These are phyloP conservation scores for Hymenoscyphus infarciens DNA, from an alignment of 2,329 filamentous ascomycete genomes.

Conservation along the genomic window DNA sequence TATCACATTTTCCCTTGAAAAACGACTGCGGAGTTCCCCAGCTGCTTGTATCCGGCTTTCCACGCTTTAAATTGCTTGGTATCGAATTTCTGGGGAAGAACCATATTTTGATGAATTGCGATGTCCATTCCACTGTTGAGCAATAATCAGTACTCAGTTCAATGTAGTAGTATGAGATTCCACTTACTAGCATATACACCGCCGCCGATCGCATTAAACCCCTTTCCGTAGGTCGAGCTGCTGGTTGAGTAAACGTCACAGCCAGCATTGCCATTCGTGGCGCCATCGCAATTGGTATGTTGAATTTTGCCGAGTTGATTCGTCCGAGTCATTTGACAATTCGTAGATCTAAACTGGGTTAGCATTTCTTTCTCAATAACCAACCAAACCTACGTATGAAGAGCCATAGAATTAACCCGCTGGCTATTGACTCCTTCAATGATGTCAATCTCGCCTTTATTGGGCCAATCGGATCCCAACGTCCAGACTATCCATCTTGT, in stretches of 20 bases:
- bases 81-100: conserved; percentile 65
- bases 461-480: conserved; percentile 56
- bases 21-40: conserved; percentile 68
- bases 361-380: neutral
- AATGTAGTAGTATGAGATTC: conserved; percentile 30
- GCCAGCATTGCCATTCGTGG: conserved; percentile 35
- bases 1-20: conserved; percentile 61
- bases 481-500: conserved; percentile 40
- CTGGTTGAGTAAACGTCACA: conserved; percentile 46
- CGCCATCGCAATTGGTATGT: conserved; percentile 18
- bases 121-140: conserved; percentile 40
- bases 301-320: conserved; percentile 23
- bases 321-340: conserved; percentile 37
- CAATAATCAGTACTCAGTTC: neutral
- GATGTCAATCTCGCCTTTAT: conserved; percentile 59
- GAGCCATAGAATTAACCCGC: conserved; percentile 55
- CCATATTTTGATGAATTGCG: conserved; percentile 66
- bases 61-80: conserved; percentile 57
- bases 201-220: conserved; percentile 62
- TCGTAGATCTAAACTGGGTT: neutral
- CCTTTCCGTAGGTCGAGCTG: conserved; percentile 49
- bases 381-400: conserved; percentile 51
- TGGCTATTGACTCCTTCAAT: conserved; percentile 53
- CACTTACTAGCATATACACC: conserved; percentile 54
- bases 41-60: conserved; percentile 54